A percentile compares a stretch with the other conserved stretches of the same genome.
phyloP scores from a whole-genome alignment of 192 early-diverging fungal species.

The Backusella psychrophila region DNA sequence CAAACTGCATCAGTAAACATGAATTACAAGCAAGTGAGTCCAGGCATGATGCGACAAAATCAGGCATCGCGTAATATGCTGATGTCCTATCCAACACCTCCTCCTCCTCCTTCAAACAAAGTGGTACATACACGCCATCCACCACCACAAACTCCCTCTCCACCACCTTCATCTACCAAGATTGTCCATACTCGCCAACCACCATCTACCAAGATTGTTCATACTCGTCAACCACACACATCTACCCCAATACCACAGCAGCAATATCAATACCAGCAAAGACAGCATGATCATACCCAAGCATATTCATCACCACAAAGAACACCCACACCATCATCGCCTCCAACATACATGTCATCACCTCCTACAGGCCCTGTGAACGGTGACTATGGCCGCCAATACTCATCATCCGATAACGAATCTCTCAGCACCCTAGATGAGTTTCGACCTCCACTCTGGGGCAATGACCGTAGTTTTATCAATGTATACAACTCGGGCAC shows the following conservation, averaged over 20 bases:
- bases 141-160: not conserved
- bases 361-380: not conserved
- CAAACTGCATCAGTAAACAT: not conserved
- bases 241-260: not conserved
- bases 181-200: not conserved
- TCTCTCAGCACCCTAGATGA: not conserved
- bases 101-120: no score
- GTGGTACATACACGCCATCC: no score
- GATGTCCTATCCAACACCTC: no score
- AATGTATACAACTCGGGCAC: not conserved
- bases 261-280: not conserved
- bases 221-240: not conserved
- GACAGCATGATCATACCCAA: not conserved
- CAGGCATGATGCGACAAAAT: not conserved
- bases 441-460: not conserved
- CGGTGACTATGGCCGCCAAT: not conserved
- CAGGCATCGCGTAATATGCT: no score
- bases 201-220: no score
- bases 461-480: not conserved
- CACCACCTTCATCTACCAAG: no score
- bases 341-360: not conserved
- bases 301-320: not conserved
- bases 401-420: not conserved
- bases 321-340: not conserved
- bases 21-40: not conserved